phyloP scores from a whole-genome alignment of 352 stramenopile species.

The Phytophthora uliginosa region DNA sequence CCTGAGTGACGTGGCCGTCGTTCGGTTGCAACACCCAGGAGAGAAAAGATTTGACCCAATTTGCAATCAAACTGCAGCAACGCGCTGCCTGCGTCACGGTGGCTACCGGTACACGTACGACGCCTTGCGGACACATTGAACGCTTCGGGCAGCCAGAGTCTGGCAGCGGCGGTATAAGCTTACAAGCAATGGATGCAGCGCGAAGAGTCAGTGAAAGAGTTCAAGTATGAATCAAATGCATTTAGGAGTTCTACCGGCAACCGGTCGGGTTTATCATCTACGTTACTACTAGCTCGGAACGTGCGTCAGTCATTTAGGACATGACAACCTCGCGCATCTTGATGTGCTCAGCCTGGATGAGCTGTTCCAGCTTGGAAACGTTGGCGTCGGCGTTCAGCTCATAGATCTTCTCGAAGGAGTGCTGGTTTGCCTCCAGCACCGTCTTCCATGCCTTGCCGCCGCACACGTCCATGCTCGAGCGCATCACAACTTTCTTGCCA shows the following conservation, averaged over 20 bases:
- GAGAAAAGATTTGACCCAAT: slow-evolving; percentile 20
- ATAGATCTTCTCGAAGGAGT: slow-evolving; percentile 97
- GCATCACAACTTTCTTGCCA: slow-evolving; percentile 95
- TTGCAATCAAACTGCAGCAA: slow-evolving; percentile 40
- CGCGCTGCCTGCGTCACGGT: slow-evolving; percentile 22
- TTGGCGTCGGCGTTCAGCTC: slow-evolving; percentile 93
- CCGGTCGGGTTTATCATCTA: slow-evolving; percentile 39
- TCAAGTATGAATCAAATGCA: slow-evolving; percentile 27
- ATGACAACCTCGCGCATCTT: slow-evolving; percentile 84
- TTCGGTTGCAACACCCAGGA: slow-evolving; percentile 9
- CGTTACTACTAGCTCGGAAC: slow-evolving; percentile 34
- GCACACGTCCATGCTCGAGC: slow-evolving; percentile 93
- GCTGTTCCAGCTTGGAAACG: slow-evolving; percentile 87
- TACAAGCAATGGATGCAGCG: not conserved
- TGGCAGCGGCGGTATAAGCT: not conserved
- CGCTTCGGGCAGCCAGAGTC: no score
- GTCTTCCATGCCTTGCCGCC: slow-evolving; percentile 96
- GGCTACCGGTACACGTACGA: no score
- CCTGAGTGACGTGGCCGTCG: slow-evolving; percentile 31
- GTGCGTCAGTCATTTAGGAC: slow-evolving; percentile 41
- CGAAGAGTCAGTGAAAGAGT: no score
- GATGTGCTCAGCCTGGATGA: slow-evolving; percentile 85
- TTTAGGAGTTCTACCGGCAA: slow-evolving; percentile 42
- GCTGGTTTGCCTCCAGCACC: slow-evolving; percentile 92
- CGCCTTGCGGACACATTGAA: no score